Evolutionary conservation across 805 yeast species (phyloP).

Genomic region (Candida insectalens): DNA sequence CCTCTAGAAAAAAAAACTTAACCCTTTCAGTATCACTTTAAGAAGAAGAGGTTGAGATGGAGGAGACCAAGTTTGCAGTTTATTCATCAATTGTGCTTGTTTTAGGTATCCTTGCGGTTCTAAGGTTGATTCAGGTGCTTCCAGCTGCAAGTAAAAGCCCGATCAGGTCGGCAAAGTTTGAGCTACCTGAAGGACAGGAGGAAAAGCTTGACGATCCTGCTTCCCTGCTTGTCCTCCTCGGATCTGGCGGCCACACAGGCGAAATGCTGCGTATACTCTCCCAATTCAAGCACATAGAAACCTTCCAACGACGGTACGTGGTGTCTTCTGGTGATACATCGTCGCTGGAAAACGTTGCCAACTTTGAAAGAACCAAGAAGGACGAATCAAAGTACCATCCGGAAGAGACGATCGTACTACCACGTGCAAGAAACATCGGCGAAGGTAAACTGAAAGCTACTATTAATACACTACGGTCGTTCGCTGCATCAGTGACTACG

Average conservation of each 20-base stretch:
- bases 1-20: too few species aligned
- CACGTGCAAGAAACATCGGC: slow-evolving; percentile 29
- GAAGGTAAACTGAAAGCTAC: slow-evolving; percentile 24
- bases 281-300: slow-evolving; percentile 21
- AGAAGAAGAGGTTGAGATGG: too few species aligned
- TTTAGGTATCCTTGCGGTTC: slow-evolving; percentile 1
- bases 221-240: slow-evolving; percentile 53
- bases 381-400: slow-evolving; percentile 12
- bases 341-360: slow-evolving; percentile 30
- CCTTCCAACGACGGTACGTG: slow-evolving; percentile 20
- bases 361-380: slow-evolving; percentile 24
- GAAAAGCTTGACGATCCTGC: too few species aligned
- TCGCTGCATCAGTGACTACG: slow-evolving; percentile 12
- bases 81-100: slow-evolving; percentile 7
- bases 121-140: slow-evolving; percentile 14
- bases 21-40: too few species aligned
- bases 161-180: too few species aligned
- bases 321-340: slow-evolving; percentile 38
- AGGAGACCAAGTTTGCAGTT: slow-evolving; percentile 15
- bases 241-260: slow-evolving; percentile 97
- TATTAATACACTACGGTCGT: slow-evolving; percentile 24
- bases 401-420: slow-evolving; percentile 3
- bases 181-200: not conserved
- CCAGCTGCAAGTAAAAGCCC: slow-evolving; percentile 12
- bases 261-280: slow-evolving; percentile 73